Evolutionary conservation across 176 grass and related monocot genomes (phyloP), one percentile per base, ranked within the genome.

Genomic region (Juncus effusus): DNA sequence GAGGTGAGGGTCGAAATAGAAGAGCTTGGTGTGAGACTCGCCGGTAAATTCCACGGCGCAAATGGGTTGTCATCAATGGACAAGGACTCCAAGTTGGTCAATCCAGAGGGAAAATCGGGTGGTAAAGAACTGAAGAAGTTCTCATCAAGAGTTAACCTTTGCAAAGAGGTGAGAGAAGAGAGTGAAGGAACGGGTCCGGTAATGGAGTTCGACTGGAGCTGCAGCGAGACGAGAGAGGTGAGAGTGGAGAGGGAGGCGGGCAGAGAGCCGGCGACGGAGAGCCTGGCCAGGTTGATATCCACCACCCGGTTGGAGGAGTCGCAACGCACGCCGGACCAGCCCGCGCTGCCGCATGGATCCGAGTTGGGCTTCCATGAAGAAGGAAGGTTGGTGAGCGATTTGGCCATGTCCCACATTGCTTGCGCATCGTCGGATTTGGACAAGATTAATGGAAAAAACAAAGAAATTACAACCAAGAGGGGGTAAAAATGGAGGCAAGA

Each of bases 151-250:
- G 40, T 72, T 10, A 92, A 51, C 8, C 79, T 57, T 50, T 74
- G 65, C 70, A 92, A 77, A 36, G 74, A 78, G 42, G 37, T 67
- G 41, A 87, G 83, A 38, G 52, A 55, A 6, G 78, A 62, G 44
- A 92, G 75, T 6, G 84, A 87, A 7, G 89, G 81, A 64, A 92
- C 14, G 38, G 16, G 42, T 2, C 89, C 89, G 35, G 76, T 28
- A 53, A 92, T 74, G 38, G 12, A 54, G 59, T 92, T 92, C 4
- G 62, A 81, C 71, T 87, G 84, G 28, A 92, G 89, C 75, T 85
- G 81, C 38, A 92, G 59, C 36, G 57, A 73, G 51, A 73, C 61
- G 58, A 92, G 81, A 36, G 62, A 77, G 47, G 78, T 76, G 38
- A 95, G 87, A n/a, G 40, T 36, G n/a, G 81, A 68, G 14, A 95